phyloP scores from a whole-genome alignment of 23 red algal genomes.

The Gracilaria caudata region DNA sequence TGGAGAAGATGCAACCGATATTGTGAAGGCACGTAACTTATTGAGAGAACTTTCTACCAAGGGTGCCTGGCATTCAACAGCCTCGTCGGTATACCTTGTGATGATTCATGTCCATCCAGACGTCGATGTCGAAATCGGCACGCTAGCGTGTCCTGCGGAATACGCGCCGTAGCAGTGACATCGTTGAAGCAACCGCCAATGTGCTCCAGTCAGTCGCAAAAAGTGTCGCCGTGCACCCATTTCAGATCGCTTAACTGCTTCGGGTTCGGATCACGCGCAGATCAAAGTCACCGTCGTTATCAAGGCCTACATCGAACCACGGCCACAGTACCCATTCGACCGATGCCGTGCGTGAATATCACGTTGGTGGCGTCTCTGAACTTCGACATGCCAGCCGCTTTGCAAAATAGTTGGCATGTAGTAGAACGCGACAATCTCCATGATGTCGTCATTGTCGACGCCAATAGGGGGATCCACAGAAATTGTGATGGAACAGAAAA shows the following conservation, averaged over 20 bases:
- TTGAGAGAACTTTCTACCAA: too few relatives aligned
- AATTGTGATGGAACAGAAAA: slow-evolving; percentile 15
- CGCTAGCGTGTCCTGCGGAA: slow-evolving; percentile 39
- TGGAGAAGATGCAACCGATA: too few relatives aligned
- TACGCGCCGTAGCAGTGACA: slow-evolving; percentile 34
- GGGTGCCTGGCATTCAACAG: too few relatives aligned
- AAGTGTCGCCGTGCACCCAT: slow-evolving; percentile 39
- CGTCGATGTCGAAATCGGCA: slow-evolving; percentile 78
- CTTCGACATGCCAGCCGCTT: not conserved
- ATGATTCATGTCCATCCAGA: slow-evolving; percentile 29
- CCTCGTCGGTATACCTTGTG: too few relatives aligned
- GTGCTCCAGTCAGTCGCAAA: slow-evolving; percentile 53
- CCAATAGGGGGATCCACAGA: slow-evolving; percentile 33
- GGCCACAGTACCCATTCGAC: slow-evolving; percentile 12
- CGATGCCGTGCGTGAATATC: slow-evolving; percentile 6
- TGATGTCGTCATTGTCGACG: slow-evolving; percentile 47
- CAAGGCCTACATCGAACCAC: slow-evolving; percentile 63
- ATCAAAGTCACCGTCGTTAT: slow-evolving; percentile 77
- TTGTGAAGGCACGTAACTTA: too few relatives aligned
- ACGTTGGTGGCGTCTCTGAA: slow-evolving; percentile 4
- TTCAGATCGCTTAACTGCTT: slow-evolving; percentile 38
- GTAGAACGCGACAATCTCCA: slow-evolving; percentile 53
- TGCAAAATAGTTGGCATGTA: slow-evolving; percentile 5
- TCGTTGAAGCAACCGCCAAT: slow-evolving; percentile 42
- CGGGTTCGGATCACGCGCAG: slow-evolving; percentile 58